phyloP scores from a whole-genome alignment of 176 grass and related monocot genomes.

The Triticum turgidum region DNA sequence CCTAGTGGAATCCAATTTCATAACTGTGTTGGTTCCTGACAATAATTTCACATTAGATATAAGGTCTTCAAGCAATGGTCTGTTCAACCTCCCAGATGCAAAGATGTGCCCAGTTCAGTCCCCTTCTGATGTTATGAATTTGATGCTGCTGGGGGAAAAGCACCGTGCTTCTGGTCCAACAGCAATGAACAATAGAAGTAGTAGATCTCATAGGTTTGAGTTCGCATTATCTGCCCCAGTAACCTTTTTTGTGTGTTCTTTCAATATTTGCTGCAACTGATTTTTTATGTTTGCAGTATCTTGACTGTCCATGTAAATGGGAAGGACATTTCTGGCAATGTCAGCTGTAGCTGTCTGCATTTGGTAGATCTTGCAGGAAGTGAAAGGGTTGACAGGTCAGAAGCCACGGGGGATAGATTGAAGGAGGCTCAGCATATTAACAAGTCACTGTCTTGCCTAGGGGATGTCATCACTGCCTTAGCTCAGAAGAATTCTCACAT shows the following conservation, averaged over 20 bases:
- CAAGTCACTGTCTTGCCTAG: constrained; percentile 91
- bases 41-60: constrained; percentile 70
- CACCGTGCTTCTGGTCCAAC: constrained; percentile 78
- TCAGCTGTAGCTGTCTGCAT: constrained; percentile 63
- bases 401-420: constrained; percentile 74
- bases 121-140: constrained; percentile 74
- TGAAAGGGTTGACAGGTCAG: constrained; percentile 83
- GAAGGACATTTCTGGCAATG: constrained; percentile 57
- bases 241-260: constrained; percentile 8
- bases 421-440: constrained; percentile 88
- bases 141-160: constrained; percentile 74
- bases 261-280: constrained; percentile 20
- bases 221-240: constrained; percentile 8
- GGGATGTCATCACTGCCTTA: constrained; percentile 91
- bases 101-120: constrained; percentile 66
- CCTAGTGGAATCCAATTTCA: neutral
- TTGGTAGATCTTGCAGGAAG: constrained; percentile 97
- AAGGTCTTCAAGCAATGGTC: constrained; percentile 55
- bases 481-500: constrained; percentile 92
- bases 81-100: constrained; percentile 71
- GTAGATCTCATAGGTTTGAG: constrained; percentile 79
- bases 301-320: constrained; percentile 88
- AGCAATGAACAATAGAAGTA: constrained; percentile 83
- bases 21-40: constrained; percentile 53
- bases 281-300: constrained; percentile 48